Evolutionary conservation across 257 asterid genomes (phyloP), one percentile per base, ranked within the genome.

Genomic region (Petunia axillaris): DNA sequence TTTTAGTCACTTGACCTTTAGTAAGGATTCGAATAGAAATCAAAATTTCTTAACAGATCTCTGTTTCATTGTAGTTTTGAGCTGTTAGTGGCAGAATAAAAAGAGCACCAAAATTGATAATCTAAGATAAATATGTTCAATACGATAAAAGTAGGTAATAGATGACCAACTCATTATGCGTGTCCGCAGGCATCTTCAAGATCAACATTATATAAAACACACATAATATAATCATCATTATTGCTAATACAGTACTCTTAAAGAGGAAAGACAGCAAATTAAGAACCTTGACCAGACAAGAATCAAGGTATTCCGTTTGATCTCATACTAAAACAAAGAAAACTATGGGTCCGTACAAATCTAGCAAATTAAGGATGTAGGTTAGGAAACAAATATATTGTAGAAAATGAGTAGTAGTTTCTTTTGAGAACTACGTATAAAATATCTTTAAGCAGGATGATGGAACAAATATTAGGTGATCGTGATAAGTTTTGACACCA

Each of bases 361-460:
- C 8, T 11, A 67, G 75, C 75, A 67, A 67, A 67, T 43, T 67
- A 41, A 67, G 75, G 75, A 43, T 52, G n/a, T 43, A 8, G 15
- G 2, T 63, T 10, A 63, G 70, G 43, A 62, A 25, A 39, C 1
- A 6, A 67, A 43, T 13, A 65, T 36, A 38, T 13, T 54, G 15
- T 54, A 54, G 59, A 6, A 54, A 54, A 54, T 4, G 16, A 54
- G 13, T 43, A 15, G 39, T 41, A 1, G 39, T n/a, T 15, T 43
- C 8, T 67, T 66, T 67, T 67, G 15, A 43, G 55, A 43, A 25
- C 25, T 25, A 25, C 2, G 15, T 68, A 44, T 8, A 43, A 67
- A 43, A 16, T 43, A 43, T 16, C 38, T n/a, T 43, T 66, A 66
- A 50, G 10, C 13, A 50, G 54, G 54, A 50, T 8, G 9, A 13